Percentiles rank a stretch among this genome's conserved stretches.
These are phyloP conservation scores for Rosellinia necatrix DNA, from an alignment of 2,329 filamentous ascomycete species.

Conservation along the genomic window DNA sequence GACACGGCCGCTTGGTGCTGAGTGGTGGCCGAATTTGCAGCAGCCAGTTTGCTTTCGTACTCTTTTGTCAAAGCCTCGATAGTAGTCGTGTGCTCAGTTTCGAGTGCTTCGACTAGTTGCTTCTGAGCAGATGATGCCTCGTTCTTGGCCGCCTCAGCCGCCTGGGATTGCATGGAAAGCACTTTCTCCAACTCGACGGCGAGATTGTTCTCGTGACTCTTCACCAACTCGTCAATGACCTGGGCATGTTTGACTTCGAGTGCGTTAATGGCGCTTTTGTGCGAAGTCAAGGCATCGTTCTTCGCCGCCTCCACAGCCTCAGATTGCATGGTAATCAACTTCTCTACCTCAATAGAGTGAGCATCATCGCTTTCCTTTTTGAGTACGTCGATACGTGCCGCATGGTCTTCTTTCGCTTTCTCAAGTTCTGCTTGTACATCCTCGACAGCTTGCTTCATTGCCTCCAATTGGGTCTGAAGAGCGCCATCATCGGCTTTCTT, in stretches of 20 bases:
- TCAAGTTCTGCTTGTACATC: constrained; percentile 41
- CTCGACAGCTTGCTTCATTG: constrained; percentile 37
- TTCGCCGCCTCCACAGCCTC: constrained; percentile 52
- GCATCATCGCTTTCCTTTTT: constrained; percentile 49
- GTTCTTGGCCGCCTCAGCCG: constrained; percentile 49
- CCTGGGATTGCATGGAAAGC: constrained; percentile 47
- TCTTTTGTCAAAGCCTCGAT: constrained; percentile 51
- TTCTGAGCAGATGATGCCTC: constrained; percentile 39
- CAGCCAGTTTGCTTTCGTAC: constrained; percentile 36
- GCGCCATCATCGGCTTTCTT: constrained; percentile 34
- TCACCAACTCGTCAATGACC: constrained; percentile 53
- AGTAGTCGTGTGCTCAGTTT: constrained; percentile 50
- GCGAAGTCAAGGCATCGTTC: constrained; percentile 43
- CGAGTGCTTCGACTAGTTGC: constrained; percentile 37
- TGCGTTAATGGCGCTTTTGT: constrained; percentile 38
- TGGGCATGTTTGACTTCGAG: constrained; percentile 51
- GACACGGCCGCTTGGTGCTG: constrained; percentile 41
- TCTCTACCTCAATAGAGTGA: constrained; percentile 52
- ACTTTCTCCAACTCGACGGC: constrained; percentile 44
- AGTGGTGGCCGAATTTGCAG: constrained; percentile 36
- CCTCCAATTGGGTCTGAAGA: constrained; percentile 35
- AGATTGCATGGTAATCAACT: constrained; percentile 48
- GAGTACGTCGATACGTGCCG: constrained; percentile 43
- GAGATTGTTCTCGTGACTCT: constrained; percentile 41
- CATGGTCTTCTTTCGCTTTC: constrained; percentile 43